Evolutionary conservation across 768 basidiomycete species (phyloP), one percentile per base, ranked within the genome.

Genomic region (Chalciporus sphaerocephalus): DNA sequence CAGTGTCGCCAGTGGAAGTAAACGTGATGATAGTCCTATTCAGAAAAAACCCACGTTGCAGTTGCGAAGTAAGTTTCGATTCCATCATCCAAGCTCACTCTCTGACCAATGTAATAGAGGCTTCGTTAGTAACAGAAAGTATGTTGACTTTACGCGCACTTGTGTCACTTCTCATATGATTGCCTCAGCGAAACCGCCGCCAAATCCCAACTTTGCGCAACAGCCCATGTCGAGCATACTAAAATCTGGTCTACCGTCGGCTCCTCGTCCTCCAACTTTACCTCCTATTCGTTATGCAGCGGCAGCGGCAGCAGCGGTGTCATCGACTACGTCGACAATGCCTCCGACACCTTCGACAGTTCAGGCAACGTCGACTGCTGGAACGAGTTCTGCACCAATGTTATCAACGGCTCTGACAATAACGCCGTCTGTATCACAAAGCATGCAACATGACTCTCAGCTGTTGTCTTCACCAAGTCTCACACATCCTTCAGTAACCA

Each of bases 201-300:
- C 87, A 54, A 84, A 84, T 67, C 75, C 85, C 42, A 92, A 88
- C 59, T 90, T 92, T 65, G 73, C 79, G 2, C 82, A 86, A 48
- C 87, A 90, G 56, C 87, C 91, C 1, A 81, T 80, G 77, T 67
- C 80, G 23, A 76, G 74, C 47, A 86, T 92, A 54, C 69, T 93
- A 53, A 92, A 92, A 66, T 78, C 80, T 25, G 79, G 81, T 17
- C 64, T 89, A n/a, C 78, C 77, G 17, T 63, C 79, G 53, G 72
- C 78, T 44, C 76, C 74, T 48, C 79, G 74, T 43, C 76, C 60
- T 24, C 62, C 78, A 53, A 63, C 75, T 17, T 65, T 90, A 46
- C 87, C 91, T 35, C 87, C 92, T 11, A 88, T 94, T 60, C 77
- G 87, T 40, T 96, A 96, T 62, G 86, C 95, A 24, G 81, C 91